Percentiles rank a stretch among this genome's conserved stretches.
These are phyloP conservation scores for Metschnikowia matae DNA, from an alignment of 805 yeast species.

Conservation along the genomic window DNA sequence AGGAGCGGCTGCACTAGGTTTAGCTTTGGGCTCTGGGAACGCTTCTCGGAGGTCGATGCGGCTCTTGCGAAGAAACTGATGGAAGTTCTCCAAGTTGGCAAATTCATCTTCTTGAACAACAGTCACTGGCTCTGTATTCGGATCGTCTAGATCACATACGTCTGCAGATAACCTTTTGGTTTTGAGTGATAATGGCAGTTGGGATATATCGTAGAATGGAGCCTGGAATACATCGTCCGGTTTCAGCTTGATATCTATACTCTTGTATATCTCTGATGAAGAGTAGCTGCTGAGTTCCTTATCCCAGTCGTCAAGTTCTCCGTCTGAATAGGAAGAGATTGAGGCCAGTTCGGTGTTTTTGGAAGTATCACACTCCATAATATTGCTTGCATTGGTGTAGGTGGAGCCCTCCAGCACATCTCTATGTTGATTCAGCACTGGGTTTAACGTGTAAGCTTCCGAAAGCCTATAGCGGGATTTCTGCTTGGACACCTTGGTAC, in stretches of 20 bases:
- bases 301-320: neutral
- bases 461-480: constrained; percentile 40
- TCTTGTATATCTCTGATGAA: neutral
- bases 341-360: neutral
- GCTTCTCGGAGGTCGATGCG: constrained; percentile 28
- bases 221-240: neutral
- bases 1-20: constrained; percentile 13
- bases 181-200: constrained; percentile 10
- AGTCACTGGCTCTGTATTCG: constrained; percentile 1
- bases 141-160: constrained; percentile 6
- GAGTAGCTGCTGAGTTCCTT: neutral
- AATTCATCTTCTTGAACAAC: neutral
- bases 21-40: constrained; percentile 26
- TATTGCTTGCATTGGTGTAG: constrained; percentile 12
- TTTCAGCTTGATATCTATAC: neutral
- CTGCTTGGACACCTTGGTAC: constrained; percentile 33
- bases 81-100: constrained; percentile 22
- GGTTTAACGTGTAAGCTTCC: constrained; percentile 35
- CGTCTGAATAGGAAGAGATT: constrained; percentile 1
- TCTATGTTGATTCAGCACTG: constrained; percentile 21
- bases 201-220: neutral
- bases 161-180: neutral
- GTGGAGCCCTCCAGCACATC: constrained; percentile 15
- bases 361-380: constrained; percentile 10
- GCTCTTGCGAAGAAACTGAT: constrained; percentile 30